A percentile compares a stretch with the other conserved stretches of the same genome.
Conservation (phyloP, 345 rosid species). For the Salix caprea region DNA sequence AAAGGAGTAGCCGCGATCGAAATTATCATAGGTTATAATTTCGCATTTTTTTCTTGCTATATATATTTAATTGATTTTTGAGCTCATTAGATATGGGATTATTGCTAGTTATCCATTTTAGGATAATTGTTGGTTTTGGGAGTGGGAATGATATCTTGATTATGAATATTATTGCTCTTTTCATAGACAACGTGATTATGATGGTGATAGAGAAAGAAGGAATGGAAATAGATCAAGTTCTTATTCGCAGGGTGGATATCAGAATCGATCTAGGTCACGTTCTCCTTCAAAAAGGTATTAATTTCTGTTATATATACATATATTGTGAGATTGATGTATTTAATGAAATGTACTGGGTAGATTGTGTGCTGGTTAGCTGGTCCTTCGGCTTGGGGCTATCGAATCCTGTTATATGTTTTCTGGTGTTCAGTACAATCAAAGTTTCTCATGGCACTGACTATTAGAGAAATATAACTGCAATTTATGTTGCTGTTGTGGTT, state of each 20-base stretch:
- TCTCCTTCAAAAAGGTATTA: constrained; percentile 26
- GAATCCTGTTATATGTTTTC: neutral
- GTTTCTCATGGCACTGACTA: neutral
- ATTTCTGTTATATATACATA: neutral
- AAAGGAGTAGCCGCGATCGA: neutral
- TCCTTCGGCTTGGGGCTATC: neutral
- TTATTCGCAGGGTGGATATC: constrained; percentile 12
- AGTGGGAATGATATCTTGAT: neutral
- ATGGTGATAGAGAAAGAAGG: constrained; percentile 20
- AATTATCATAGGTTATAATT: constrained; percentile 16
- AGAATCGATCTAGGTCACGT: constrained; percentile 23
- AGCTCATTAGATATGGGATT: neutral
- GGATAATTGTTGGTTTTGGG: neutral
- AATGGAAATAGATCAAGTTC: constrained; percentile 18
- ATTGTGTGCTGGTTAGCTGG: neutral
- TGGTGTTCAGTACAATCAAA: neutral
- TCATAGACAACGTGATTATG: constrained; percentile 17
- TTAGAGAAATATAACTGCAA: neutral
- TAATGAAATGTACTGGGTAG: neutral
- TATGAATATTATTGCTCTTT: neutral
- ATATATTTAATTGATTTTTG: neutral
- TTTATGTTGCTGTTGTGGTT: neutral
- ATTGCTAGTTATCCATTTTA: neutral
- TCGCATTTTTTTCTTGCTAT: neutral
- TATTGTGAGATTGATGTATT: neutral